phyloP scores from a whole-genome alignment of 2,329 filamentous ascomycete species.

The Ceratocystis diversiconidia region DNA sequence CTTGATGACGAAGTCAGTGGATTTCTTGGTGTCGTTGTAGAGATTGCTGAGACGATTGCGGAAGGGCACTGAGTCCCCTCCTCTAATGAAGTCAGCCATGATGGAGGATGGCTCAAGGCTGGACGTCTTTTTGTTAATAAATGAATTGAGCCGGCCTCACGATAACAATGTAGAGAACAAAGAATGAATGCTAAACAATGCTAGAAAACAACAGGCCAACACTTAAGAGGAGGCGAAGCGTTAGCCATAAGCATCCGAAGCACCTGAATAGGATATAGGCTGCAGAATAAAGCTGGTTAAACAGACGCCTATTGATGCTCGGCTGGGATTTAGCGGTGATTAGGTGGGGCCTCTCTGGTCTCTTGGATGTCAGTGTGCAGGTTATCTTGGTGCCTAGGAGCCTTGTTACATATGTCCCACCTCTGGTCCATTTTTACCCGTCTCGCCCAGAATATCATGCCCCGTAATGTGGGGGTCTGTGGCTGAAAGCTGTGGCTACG shows the following conservation, averaged over 20 bases:
- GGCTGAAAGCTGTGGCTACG: not conserved
- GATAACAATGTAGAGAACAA: not conserved
- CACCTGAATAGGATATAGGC: not conserved
- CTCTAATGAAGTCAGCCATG: conserved; percentile 13
- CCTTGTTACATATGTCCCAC: not conserved
- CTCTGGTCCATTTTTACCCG: not conserved
- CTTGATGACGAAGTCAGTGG: conserved; percentile 56
- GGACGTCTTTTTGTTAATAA: not conserved
- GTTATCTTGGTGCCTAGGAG: conserved; percentile 7
- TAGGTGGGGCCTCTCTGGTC: not conserved
- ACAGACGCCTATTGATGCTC: not conserved
- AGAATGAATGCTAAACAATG: not conserved
- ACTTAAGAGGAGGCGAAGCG: not conserved
- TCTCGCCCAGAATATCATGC: too few relatives aligned
- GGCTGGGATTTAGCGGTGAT: not conserved
- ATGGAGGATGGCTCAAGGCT: not conserved
- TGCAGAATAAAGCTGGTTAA: conserved; percentile 5
- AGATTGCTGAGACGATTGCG: conserved; percentile 44
- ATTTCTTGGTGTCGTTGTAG: conserved; percentile 70
- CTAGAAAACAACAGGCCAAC: not conserved
- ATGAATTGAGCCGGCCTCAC: not conserved
- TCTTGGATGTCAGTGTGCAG: not conserved
- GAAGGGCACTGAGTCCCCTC: conserved; percentile 13
- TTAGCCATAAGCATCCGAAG: not conserved
- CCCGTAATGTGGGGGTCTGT: not conserved